A percentile compares a stretch with the other conserved stretches of the same genome.
Evolutionary conservation across 2,329 filamentous ascomycete genomes (phyloP).

Genomic region (Botrytis squamosa): DNA sequence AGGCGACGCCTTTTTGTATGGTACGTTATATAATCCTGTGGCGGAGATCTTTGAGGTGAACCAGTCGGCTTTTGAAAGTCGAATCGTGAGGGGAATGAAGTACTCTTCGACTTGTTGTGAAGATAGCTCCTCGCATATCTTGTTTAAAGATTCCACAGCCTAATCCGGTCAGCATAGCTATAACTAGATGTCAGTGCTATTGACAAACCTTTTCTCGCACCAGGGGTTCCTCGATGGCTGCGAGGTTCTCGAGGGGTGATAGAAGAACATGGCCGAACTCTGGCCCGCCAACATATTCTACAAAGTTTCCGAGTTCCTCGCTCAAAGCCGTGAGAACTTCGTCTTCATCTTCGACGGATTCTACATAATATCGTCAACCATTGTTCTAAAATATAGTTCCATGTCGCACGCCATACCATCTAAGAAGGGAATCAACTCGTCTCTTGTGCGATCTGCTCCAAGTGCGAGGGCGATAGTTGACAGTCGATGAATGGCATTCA

Average conservation of each 20-base stretch:
- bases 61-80: slow-evolving; percentile 98
- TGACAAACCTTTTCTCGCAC: slow-evolving; percentile 87
- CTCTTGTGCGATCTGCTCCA: slow-evolving; percentile 92
- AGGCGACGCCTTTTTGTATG: slow-evolving; percentile 87
- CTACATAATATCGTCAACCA: slow-evolving; percentile 51
- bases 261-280: slow-evolving; percentile 94
- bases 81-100: slow-evolving; percentile 92
- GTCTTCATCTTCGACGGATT: slow-evolving; percentile 98
- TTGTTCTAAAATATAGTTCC: not conserved
- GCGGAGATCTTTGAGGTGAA: slow-evolving; percentile 99
- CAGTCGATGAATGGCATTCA: slow-evolving; percentile 97
- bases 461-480: slow-evolving; percentile 97
- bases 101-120: slow-evolving; percentile 92
- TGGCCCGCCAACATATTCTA: slow-evolving; percentile 95
- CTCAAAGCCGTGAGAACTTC: slow-evolving; percentile 96
- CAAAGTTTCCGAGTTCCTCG: slow-evolving; percentile 93
- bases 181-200: not conserved
- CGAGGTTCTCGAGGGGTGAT: slow-evolving; percentile 95
- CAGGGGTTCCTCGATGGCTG: slow-evolving; percentile 95
- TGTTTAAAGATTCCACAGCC: slow-evolving; percentile 99
- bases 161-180: slow-evolving; percentile 42
- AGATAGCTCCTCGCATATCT: slow-evolving; percentile 92
- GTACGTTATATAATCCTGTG: slow-evolving; percentile 88
- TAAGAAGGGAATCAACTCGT: slow-evolving; percentile 98
- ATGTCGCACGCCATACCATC: slow-evolving; percentile 68